A percentile compares a stretch with the other conserved stretches of the same genome.
phyloP scores from a whole-genome alignment of 2,329 filamentous ascomycete genomes.

The Chaetomium sp. region DNA sequence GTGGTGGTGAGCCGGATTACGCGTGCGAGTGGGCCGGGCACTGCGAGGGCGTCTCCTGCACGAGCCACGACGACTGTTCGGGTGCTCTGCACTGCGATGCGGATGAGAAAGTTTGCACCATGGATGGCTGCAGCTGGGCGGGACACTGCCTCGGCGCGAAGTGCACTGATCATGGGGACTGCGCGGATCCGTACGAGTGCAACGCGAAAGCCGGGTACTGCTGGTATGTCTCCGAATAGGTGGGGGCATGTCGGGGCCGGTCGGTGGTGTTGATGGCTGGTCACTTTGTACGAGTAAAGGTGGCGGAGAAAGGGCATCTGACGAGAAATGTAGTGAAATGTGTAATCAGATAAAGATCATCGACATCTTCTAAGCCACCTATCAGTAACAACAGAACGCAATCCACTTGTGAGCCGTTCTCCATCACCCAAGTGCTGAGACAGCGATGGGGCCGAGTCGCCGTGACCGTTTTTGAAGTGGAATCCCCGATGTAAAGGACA shows the following conservation, averaged over 20 bases:
- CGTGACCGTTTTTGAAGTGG: neutral
- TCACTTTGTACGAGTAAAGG: neutral
- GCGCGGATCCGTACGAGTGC: conserved; percentile 19
- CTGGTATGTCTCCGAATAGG: neutral
- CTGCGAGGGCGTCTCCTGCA: conserved; percentile 14
- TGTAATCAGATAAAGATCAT: neutral
- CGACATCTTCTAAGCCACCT: neutral
- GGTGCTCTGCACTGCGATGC: conserved; percentile 3
- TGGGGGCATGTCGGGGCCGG: neutral
- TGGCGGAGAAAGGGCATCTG: neutral
- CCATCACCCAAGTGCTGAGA: neutral
- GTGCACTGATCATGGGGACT: conserved; percentile 13
- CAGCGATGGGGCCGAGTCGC: neutral
- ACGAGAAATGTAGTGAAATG: neutral
- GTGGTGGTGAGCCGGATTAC: neutral
- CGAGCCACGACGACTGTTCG: conserved; percentile 8
- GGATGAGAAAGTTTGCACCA: conserved; percentile 18
- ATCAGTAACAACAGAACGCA: neutral
- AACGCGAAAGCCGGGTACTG: conserved; percentile 10
- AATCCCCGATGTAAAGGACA: neutral
- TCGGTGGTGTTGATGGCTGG: neutral
- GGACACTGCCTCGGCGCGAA: conserved; percentile 20
- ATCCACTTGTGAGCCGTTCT: neutral
- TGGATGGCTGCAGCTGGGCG: conserved; percentile 11
- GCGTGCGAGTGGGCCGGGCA: conserved; percentile 20